Evolutionary conservation across 2,329 filamentous ascomycete species (phyloP), one percentile per base, ranked within the genome.

Genomic region (Aspergillus sp.): DNA sequence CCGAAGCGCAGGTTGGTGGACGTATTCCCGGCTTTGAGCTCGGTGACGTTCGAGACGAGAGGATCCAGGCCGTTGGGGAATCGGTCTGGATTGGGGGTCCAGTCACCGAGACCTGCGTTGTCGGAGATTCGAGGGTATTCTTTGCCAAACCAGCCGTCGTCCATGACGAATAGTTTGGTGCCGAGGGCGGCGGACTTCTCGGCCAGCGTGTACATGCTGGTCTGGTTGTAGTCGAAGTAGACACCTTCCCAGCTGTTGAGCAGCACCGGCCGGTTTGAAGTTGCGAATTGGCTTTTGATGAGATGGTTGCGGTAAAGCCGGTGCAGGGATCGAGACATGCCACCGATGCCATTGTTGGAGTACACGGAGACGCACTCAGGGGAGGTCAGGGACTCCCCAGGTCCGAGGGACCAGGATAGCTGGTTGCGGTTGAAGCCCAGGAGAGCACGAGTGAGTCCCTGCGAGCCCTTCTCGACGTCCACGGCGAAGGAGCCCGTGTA

Each of bases 231-330:
- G 63, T 87, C 72, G 64, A 86, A 87, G 14, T 79, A 78, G 0
- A 88, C 75, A 0, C 85, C 86, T 67, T 89, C 87, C 87, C 87
- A 89, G 42, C 85, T 87, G 69, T 89, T 89, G 22, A 89, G 78
- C 49, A 89, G 71, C 0, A 82, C 77, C 0, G 85, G 87, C 0
- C 81, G 81, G 11, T 79, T 79, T 64, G 80, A 73, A 9, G 77
- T 76, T 10, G 80, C 85, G 62, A 82, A 81, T 59, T 85, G 82
- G 71, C 82, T 83, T 66, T 82, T 76, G 60, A 87, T 84, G 52
- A 89, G 78, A 64, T 89, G 83, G 54, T 85, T 82, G 50, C 83
- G 82, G 68, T 86, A 89, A 0, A 89, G 75, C 0, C 84, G 78
- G 65, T 89, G 87, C 63, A 87, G 83, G 6, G 81, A 82, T 12